Evolutionary conservation across 2,329 filamentous ascomycete species (phyloP).

Genomic region (Lachnellula hyalina): DNA sequence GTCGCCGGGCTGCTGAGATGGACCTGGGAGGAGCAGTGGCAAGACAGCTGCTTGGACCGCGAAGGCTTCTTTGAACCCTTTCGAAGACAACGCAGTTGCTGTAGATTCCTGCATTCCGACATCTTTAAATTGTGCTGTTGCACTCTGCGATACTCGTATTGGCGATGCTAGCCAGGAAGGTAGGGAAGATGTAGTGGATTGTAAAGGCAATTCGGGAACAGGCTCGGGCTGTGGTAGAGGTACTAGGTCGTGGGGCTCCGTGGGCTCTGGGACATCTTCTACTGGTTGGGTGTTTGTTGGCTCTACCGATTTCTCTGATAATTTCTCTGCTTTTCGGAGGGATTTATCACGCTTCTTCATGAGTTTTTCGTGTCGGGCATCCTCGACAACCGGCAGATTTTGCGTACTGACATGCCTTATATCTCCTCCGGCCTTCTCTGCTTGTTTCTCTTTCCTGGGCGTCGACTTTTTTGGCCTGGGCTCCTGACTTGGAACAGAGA

Average conservation of each 20-base stretch:
- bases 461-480: slow-evolving; percentile 5
- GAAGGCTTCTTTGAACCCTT: slow-evolving; percentile 66
- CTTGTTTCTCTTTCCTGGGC: background rate
- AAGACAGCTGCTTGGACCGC: slow-evolving; percentile 77
- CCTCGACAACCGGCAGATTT: slow-evolving; percentile 6
- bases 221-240: slow-evolving; percentile 76
- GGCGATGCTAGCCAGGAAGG: slow-evolving; percentile 78
- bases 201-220: slow-evolving; percentile 49
- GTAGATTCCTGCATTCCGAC: slow-evolving; percentile 59
- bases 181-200: slow-evolving; percentile 69
- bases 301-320: slow-evolving; percentile 30
- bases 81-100: slow-evolving; percentile 57
- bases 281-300: slow-evolving; percentile 29
- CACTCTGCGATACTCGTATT: slow-evolving; percentile 58
- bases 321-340: slow-evolving; percentile 42
- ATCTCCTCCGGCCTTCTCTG: slow-evolving; percentile 14
- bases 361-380: slow-evolving; percentile 37
- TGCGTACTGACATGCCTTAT: slow-evolving; percentile 7
- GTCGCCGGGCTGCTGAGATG: slow-evolving; percentile 62
- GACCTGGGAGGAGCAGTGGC: slow-evolving; percentile 68
- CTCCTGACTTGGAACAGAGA: background rate
- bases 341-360: slow-evolving; percentile 53
- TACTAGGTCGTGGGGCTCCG: slow-evolving; percentile 64
- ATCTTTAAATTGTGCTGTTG: slow-evolving; percentile 55
- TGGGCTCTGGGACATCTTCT: slow-evolving; percentile 28